Conservation (phyloP, 2,329 filamentous ascomycete species). For the Ascochyta viciae-villosae region DNA sequence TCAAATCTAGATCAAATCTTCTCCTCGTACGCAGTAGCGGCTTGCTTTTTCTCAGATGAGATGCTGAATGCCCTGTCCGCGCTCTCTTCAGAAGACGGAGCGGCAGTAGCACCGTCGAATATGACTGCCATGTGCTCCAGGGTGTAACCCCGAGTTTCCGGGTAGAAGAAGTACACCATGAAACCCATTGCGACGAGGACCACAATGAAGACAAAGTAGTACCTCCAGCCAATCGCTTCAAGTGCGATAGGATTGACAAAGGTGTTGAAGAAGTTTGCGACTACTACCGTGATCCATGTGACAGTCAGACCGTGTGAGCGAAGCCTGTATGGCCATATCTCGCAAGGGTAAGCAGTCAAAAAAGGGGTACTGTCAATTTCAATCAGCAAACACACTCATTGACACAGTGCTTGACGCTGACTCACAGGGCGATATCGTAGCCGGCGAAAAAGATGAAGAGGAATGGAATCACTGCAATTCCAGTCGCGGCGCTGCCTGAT, state of each 20-base stretch:
- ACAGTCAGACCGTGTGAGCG: conserved; percentile 49
- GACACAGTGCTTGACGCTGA: conserved; percentile 11
- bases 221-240: conserved; percentile 25
- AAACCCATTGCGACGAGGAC: conserved; percentile 12
- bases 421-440: conserved; percentile 43
- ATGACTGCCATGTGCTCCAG: conserved; percentile 22
- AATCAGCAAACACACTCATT: conserved; percentile 59
- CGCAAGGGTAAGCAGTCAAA: conserved; percentile 38
- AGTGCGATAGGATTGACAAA: conserved; percentile 25
- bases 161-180: conserved; percentile 20
- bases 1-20: neutral
- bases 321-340: conserved; percentile 44
- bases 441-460: conserved; percentile 24
- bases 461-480: conserved; percentile 20
- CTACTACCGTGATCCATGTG: conserved; percentile 8
- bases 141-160: conserved; percentile 19
- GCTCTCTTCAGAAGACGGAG: conserved; percentile 16
- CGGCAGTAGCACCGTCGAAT: conserved; percentile 36
- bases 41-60: neutral
- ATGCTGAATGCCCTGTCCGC: neutral
- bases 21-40: neutral
- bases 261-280: conserved; percentile 18
- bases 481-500: neutral
- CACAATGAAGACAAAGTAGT: conserved; percentile 35
- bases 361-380: conserved; percentile 35